These are phyloP conservation scores for Paramecium octaurelia DNA, from an alignment of 73 alveolate genomes.

Conservation along the genomic window DNA sequence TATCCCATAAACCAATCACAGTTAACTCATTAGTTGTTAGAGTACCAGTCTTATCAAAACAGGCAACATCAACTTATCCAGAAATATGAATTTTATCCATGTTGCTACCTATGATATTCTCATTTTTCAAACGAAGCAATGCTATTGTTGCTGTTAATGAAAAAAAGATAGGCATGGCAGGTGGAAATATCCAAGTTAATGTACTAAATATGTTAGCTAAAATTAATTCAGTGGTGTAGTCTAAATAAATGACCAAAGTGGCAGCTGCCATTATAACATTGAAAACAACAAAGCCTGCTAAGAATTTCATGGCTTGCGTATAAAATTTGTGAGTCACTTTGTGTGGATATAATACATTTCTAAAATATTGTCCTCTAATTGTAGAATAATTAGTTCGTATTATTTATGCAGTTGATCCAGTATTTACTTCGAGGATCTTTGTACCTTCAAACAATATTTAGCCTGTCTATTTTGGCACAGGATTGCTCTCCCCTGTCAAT, in stretches of 20 bases:
- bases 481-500: conserved; percentile 89
- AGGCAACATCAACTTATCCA: conserved; percentile 15
- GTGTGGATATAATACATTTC: conserved; percentile 49
- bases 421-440: neutral
- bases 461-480: conserved; percentile 37
- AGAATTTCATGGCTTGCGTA: conserved; percentile 33
- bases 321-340: neutral
- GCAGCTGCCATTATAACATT: neutral
- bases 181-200: conserved; percentile 28
- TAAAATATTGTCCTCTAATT: conserved; percentile 21
- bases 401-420: neutral
- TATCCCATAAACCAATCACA: conserved; percentile 47
- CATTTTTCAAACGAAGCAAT: conserved; percentile 23
- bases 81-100: neutral
- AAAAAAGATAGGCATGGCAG: conserved; percentile 42
- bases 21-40: conserved; percentile 89
- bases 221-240: neutral
- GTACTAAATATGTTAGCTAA: neutral
- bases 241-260: neutral
- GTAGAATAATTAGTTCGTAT: conserved; percentile 45
- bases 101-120: conserved; percentile 15
- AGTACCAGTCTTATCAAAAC: conserved; percentile 99
- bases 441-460: neutral
- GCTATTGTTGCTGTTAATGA: neutral
- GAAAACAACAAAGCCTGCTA: neutral